These are phyloP conservation scores for Gypsophila paniculata DNA, from an alignment of 179 eudicot species.

Conservation along the genomic window DNA sequence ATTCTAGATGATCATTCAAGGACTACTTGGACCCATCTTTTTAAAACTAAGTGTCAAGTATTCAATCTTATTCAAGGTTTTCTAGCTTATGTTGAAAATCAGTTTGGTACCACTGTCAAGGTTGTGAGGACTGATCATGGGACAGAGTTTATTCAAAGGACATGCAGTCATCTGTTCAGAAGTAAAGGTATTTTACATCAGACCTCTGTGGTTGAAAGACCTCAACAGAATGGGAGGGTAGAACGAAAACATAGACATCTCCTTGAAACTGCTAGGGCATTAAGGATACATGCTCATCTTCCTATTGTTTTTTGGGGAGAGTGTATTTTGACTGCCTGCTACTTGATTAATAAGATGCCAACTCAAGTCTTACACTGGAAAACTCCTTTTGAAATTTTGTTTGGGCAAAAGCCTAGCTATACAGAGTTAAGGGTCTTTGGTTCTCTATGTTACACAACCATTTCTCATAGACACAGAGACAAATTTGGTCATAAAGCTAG, in stretches of 20 bases:
- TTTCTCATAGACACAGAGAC: not conserved
- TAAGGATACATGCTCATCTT: not conserved
- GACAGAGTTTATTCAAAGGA: not conserved
- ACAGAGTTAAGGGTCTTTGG: not conserved
- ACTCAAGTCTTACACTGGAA: not conserved
- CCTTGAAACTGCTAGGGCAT: not conserved
- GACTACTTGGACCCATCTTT: not conserved
- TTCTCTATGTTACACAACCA: not conserved
- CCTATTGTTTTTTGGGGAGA: slow-evolving; percentile 1
- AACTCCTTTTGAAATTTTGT: not conserved
- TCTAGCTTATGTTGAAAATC: not conserved
- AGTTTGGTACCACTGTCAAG: not conserved
- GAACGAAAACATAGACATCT: not conserved
- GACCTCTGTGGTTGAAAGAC: not conserved
- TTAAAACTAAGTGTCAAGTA: not conserved
- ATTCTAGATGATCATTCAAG: too few relatives aligned
- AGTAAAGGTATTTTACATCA: not conserved
- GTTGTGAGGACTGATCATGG: too few relatives aligned
- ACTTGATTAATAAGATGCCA: not conserved
- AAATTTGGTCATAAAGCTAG: not conserved
- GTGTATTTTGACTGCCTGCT: not conserved
- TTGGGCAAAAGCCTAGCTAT: not conserved
- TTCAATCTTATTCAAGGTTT: not conserved
- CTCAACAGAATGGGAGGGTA: not conserved
- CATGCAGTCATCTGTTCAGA: not conserved